Base-by-base conservation (phyloP, 441 rosid species). In the Adansonia rubrostipa region DNA sequence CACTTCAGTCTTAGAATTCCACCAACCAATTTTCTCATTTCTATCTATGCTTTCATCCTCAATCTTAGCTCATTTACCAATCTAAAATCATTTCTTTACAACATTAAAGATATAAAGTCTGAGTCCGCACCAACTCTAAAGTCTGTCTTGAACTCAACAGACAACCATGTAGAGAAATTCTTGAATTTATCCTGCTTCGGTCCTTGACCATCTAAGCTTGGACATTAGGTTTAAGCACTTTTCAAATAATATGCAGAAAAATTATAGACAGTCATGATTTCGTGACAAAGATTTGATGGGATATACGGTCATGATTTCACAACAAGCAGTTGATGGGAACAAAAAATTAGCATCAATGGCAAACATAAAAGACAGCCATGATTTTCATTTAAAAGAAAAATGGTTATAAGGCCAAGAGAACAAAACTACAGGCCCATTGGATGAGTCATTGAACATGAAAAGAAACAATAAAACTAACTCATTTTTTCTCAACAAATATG, bases 131-230 rank as follows among this genome's bases (percentile, higher is more conserved):
- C 62, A 28, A 53, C 74, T n/a, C 47, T 7, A 24, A 24, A 70
- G 60, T 71, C 61, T 33, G 75, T 53, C 62, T 71, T 33, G n/a
- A 71, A 42, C 63, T 33, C 62, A 71, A 20, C 60, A 15, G 14
- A 54, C 63, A 71, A 33, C 40, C 48, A 53, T 15, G 47, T 9
- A 33, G 13, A 53, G 45, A 28, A 13, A 28, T 62, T 62, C 40
- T 28, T 60, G 40, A 11, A 60, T 60, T 22, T 62, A 14, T 62
- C 67, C 3, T 62, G 44, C 44, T 62, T 62, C 67, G 14, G 9
- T 11, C 44, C 67, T 62, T 62, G 67, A 62, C 44, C 40, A 28
- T 28, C 9, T 11, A 28, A 13, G 8, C 67, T 62, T 5, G 67
- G 67, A 61, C 44, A 62, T 62, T 24, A 62, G 66, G 40, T 5